Evolutionary conservation across 106 monocot genomes (phyloP).

Genomic region (Hemerocallis citrina): DNA sequence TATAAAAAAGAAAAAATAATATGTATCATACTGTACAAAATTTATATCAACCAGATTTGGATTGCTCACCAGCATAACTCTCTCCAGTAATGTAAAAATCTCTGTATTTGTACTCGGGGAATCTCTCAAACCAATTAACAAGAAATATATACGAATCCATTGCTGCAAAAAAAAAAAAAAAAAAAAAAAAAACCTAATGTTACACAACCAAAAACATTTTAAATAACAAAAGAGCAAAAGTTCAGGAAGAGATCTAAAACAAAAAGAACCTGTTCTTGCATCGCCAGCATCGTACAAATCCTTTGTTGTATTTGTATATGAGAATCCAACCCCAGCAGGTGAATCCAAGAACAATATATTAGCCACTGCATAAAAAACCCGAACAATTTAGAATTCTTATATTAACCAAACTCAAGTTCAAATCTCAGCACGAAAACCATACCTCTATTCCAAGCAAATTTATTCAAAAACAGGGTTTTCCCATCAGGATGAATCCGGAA

Average conservation of each 20-base stretch:
- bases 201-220: background rate
- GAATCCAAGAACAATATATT: slow-evolving; percentile 91
- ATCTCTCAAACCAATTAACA: slow-evolving; percentile 48
- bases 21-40: background rate
- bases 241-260: background rate
- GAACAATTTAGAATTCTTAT: background rate
- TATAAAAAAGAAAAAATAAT: background rate
- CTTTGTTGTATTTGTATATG: slow-evolving; percentile 64
- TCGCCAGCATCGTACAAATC: slow-evolving; percentile 61
- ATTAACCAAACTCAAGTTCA: background rate
- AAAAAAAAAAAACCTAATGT: background rate
- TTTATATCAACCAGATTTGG: background rate
- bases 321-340: slow-evolving; percentile 88
- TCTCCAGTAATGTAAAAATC: slow-evolving; percentile 62
- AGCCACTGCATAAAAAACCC: slow-evolving; percentile 40
- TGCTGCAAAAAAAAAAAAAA: slow-evolving; percentile 15
- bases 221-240: background rate
- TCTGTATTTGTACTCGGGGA: slow-evolving; percentile 50
- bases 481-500: slow-evolving; percentile 72
- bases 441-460: slow-evolving; percentile 81
- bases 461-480: slow-evolving; percentile 51
- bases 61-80: slow-evolving; percentile 45
- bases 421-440: background rate
- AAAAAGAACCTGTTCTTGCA: slow-evolving; percentile 38
- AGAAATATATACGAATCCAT: slow-evolving; percentile 73